Base-by-base conservation (phyloP, 129 eudicot genomes). In the Tagetes erecta region DNA sequence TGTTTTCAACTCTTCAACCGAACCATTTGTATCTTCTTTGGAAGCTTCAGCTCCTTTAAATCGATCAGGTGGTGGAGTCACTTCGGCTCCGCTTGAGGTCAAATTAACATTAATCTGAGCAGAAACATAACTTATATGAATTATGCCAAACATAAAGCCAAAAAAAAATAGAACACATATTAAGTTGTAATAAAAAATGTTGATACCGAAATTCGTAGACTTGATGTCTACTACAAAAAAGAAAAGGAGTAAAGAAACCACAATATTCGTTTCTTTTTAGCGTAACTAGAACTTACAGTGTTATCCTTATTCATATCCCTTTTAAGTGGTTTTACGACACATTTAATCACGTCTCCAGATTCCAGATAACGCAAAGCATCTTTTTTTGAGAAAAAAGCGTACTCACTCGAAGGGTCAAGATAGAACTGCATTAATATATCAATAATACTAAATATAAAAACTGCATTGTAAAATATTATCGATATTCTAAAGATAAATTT, bases 281-380 rank as follows among this genome's bases (percentile, higher is more conserved):
- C n/a, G 47, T 2, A 68, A 42, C 30, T 9, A 37, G 30, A 49
- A 78, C 97, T 84, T 85, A 91, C 92, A 33, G 50, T 62, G 38
- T 31, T 77, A 11, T 70, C 79, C 20, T 73, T 82, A 80, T 68
- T 71, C 58, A 56, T 39, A 64, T 73, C 83, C 78, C 77, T 77
- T 73, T 62, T 86, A 60, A 41, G 67, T 71, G 95, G 93, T 78
- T 62, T 83, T 42, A 67, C 57, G 31, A 74, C 86, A 65, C 93
- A 86, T n/a, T 34, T 76, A 41, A 39, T 78, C n/a, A 91, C 65
- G 53, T 86, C 88, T 73, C 91, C 89, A 10, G 92, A 78, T 60
- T 88, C 83, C 78, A 91, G 65, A 83, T 88, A 91, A 41, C 95
- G 90, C 62, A 88, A 74, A 42, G 82, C 97, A 74, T 91, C 95